Percentiles rank a stretch among this genome's conserved stretches.
These are phyloP conservation scores for Trametes villosa DNA, from an alignment of 768 basidiomycete genomes.

Conservation along the genomic window DNA sequence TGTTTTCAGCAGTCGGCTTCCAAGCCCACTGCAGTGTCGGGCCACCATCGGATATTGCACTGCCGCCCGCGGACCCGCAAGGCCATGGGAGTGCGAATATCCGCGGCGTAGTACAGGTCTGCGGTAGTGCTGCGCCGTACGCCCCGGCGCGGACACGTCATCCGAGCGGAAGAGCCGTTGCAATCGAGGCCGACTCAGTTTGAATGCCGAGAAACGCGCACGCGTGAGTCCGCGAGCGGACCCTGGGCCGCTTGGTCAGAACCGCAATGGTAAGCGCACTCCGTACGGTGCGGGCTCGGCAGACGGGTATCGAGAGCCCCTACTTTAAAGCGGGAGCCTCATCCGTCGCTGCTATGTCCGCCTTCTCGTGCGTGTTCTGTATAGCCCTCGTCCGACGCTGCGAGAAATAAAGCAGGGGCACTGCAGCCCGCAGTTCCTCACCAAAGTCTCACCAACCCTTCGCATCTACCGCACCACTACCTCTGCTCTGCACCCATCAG, in stretches of 20 bases:
- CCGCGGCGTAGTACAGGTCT: constrained; percentile 3
- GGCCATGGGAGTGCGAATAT: not conserved
- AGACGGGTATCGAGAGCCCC: not conserved
- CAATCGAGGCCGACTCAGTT: constrained; percentile 9
- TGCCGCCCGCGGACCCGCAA: not conserved
- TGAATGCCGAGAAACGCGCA: constrained; percentile 16
- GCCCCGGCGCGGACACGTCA: constrained; percentile 15
- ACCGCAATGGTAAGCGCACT: constrained; percentile 11
- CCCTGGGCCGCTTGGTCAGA: constrained; percentile 6
- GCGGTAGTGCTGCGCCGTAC: not conserved
- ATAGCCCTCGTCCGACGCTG: constrained; percentile 9
- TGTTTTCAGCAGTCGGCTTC: no score
- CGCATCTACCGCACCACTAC: not conserved
- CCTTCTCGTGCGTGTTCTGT: not conserved
- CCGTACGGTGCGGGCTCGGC: constrained; percentile 13
- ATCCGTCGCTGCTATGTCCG: constrained; percentile 5
- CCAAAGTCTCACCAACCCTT: not conserved
- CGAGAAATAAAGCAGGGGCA: constrained; percentile 4
- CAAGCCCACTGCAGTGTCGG: no score
- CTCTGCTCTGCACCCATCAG: no score
- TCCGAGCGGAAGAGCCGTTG: not conserved
- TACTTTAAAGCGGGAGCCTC: not conserved
- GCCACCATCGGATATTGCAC: not conserved
- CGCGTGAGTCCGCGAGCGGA: not conserved
- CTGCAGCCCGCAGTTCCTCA: not conserved